Evolutionary conservation across 2,329 filamentous ascomycete genomes (phyloP).

Genomic region (Chrysoporthe austroafricana): DNA sequence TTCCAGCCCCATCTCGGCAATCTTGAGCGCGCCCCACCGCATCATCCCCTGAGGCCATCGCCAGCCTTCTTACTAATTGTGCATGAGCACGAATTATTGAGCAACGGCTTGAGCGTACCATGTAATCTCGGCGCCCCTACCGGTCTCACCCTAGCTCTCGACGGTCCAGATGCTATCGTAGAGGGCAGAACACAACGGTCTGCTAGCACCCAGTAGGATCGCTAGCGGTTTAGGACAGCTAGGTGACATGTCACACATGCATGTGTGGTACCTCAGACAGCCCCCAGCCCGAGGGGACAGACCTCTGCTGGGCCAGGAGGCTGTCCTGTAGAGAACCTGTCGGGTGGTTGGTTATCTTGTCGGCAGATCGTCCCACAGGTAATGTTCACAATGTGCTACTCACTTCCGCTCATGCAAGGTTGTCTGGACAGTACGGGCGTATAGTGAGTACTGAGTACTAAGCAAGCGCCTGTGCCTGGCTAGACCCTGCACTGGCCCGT

Average conservation of each 20-base stretch:
- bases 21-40: constrained; percentile 8
- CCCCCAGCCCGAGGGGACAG: not conserved
- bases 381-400: too few relatives aligned
- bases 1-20: constrained; percentile 20
- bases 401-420: not conserved
- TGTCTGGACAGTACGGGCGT: not conserved
- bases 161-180: not conserved
- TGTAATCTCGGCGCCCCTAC: not conserved
- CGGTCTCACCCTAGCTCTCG: not conserved
- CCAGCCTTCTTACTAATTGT: not conserved
- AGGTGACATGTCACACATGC: not conserved
- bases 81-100: too few relatives aligned
- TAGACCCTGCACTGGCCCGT: not conserved
- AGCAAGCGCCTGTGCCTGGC: not conserved
- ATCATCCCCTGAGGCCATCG: constrained; percentile 20
- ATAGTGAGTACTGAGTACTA: too few relatives aligned
- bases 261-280: not conserved
- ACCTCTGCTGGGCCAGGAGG: not conserved
- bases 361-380: too few relatives aligned
- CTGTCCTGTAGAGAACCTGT: not conserved
- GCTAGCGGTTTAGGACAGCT: not conserved
- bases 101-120: not conserved
- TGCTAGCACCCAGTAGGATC: not conserved
- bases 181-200: too few relatives aligned
- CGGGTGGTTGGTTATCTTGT: not conserved